Percentiles rank a stretch among this genome's conserved stretches.
Conservation (phyloP, 1,139 yeast genomes). For the Kluyveromyces sp. region DNA sequence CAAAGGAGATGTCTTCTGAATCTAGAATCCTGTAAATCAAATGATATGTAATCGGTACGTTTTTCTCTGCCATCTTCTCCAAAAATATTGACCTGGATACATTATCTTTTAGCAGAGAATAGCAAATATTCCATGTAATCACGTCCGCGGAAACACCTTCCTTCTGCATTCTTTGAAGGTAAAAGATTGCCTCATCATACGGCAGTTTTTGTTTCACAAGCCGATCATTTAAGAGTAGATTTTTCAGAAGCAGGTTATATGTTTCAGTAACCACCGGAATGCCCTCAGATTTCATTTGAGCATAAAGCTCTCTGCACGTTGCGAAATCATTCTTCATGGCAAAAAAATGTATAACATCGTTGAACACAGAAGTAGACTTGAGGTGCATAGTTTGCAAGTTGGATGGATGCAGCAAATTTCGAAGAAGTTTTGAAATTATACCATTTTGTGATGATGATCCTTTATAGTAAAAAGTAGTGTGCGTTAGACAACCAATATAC, state of each 20-base stretch:
- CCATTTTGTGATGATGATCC: slow-evolving; percentile 33
- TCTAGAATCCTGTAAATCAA: slow-evolving; percentile 19
- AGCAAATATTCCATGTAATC: slow-evolving; percentile 37
- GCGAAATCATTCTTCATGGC: slow-evolving; percentile 36
- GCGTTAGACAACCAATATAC: slow-evolving; percentile 33
- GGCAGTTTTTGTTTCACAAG: slow-evolving; percentile 29
- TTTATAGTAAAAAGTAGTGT: slow-evolving; percentile 31
- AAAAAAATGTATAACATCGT: slow-evolving; percentile 40
- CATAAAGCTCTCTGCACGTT: slow-evolving; percentile 37
- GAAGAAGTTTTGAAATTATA: slow-evolving; percentile 33
- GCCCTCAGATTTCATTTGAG: slow-evolving; percentile 35
- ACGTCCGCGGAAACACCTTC: slow-evolving; percentile 31
- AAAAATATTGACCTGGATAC: slow-evolving; percentile 25
- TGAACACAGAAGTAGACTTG: slow-evolving; percentile 36
- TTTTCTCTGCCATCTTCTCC: slow-evolving; percentile 24
- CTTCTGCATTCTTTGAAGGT: slow-evolving; percentile 33
- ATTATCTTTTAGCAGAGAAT: slow-evolving; percentile 28
- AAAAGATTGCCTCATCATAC: slow-evolving; percentile 29
- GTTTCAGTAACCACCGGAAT: slow-evolving; percentile 38
- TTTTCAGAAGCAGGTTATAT: slow-evolving; percentile 36
- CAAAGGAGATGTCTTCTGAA: slow-evolving; percentile 13
- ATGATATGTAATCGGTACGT: slow-evolving; percentile 23
- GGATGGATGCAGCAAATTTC: slow-evolving; percentile 37
- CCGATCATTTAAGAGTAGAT: slow-evolving; percentile 22
- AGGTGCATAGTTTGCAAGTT: slow-evolving; percentile 33